Evolutionary conservation across 2,329 filamentous ascomycete genomes (phyloP).

Genomic region (Fusarium sp.): DNA sequence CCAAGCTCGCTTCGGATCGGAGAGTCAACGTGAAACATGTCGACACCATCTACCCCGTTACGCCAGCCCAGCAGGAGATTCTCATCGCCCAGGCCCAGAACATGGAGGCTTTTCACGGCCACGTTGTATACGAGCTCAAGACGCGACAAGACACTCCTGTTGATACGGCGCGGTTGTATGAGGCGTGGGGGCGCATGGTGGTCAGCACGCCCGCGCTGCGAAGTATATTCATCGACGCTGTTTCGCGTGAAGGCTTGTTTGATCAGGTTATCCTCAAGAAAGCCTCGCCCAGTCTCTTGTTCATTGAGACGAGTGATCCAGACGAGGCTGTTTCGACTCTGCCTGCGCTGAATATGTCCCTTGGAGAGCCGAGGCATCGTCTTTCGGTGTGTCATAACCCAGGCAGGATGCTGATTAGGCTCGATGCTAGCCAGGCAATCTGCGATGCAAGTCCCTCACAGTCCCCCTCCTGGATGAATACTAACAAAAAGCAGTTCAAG

Average conservation of each 20-base stretch:
- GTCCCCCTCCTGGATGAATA: fast-evolving
- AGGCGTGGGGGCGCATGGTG: slow-evolving; percentile 60
- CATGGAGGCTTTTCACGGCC: slow-evolving; percentile 54
- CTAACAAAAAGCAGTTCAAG: slow-evolving; percentile 29
- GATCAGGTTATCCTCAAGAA: slow-evolving; percentile 60
- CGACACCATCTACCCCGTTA: slow-evolving; percentile 60
- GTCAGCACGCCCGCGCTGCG: slow-evolving; percentile 56
- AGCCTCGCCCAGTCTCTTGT: slow-evolving; percentile 61
- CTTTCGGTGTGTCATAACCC: slow-evolving; percentile 59
- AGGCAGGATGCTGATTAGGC: slow-evolving; percentile 56
- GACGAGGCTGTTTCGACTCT: slow-evolving; percentile 52
- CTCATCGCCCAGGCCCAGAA: slow-evolving; percentile 56
- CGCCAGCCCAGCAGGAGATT: slow-evolving; percentile 59
- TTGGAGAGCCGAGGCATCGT: slow-evolving; percentile 57
- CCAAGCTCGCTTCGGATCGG: slow-evolving; percentile 55
- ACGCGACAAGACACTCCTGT: slow-evolving; percentile 50
- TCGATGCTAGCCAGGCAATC: slow-evolving; percentile 61
- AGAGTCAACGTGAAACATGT: slow-evolving; percentile 57
- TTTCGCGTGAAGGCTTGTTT: slow-evolving; percentile 58
- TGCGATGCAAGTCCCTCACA: slow-evolving; percentile 52
- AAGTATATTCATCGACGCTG: slow-evolving; percentile 62
- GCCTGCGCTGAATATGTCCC: slow-evolving; percentile 51
- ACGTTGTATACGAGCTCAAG: slow-evolving; percentile 59
- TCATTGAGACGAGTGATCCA: slow-evolving; percentile 56
- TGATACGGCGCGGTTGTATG: slow-evolving; percentile 57